These are phyloP conservation scores for Umbelopsis ramanniana DNA, from an alignment of 192 early-diverging fungal species.

Conservation along the genomic window DNA sequence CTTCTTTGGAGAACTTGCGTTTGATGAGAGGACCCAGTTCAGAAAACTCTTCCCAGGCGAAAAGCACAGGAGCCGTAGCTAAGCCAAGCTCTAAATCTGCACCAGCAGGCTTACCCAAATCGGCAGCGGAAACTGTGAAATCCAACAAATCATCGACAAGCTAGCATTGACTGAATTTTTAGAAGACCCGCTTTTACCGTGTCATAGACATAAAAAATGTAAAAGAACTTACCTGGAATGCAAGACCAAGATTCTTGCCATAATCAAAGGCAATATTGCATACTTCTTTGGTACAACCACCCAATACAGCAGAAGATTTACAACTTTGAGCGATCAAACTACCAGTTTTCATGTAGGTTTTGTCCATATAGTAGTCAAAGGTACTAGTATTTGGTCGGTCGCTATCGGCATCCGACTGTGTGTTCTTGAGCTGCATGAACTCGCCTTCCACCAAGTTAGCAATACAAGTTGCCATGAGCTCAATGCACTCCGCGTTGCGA, in stretches of 20 bases:
- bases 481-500: slow-evolving; percentile 90
- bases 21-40: slow-evolving; percentile 84
- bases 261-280: slow-evolving; percentile 85
- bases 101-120: slow-evolving; percentile 90
- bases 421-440: slow-evolving; percentile 93
- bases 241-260: slow-evolving; percentile 89
- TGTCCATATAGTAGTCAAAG: slow-evolving; percentile 93
- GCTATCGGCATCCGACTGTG: slow-evolving; percentile 43
- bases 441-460: slow-evolving; percentile 96
- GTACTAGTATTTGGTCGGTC: slow-evolving; percentile 44
- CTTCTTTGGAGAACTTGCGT: slow-evolving; percentile 78
- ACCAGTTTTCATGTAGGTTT: slow-evolving; percentile 95
- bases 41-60: slow-evolving; percentile 87
- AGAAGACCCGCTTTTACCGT: neutral
- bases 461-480: slow-evolving; percentile 91
- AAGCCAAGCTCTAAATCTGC: slow-evolving; percentile 89
- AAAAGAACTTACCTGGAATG: slow-evolving; percentile 76
- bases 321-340: slow-evolving; percentile 94
- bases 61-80: slow-evolving; percentile 93
- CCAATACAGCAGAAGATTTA: slow-evolving; percentile 82
- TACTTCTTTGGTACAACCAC: slow-evolving; percentile 72
- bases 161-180: slow-evolving; percentile 26
- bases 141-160: slow-evolving; percentile 92
- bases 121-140: slow-evolving; percentile 75
- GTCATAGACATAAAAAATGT: too few relatives aligned